Conservation (phyloP, 163 green algal genomes). For the Chlorella variabilis region DNA sequence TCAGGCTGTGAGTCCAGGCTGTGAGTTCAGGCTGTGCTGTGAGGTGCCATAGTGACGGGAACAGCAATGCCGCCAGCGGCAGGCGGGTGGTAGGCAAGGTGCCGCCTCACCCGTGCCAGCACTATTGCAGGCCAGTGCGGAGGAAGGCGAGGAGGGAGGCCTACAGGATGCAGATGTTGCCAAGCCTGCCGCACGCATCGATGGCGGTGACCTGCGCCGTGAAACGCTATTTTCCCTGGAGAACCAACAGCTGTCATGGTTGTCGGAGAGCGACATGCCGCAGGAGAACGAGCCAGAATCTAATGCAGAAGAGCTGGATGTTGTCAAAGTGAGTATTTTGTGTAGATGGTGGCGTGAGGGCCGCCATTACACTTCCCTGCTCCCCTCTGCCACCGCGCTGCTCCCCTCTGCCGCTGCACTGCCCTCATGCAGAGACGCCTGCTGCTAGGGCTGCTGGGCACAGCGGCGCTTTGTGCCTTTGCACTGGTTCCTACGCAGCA, state of each 20-base stretch:
- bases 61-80: neutral
- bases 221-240: constrained; percentile 48
- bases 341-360: neutral
- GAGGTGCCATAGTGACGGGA: neutral
- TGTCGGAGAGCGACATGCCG: constrained; percentile 64
- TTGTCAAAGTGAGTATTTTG: constrained; percentile 19
- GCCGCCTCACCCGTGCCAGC: neutral
- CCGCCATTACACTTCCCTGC: neutral
- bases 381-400: neutral
- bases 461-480: constrained; percentile 60
- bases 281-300: neutral
- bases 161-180: neutral
- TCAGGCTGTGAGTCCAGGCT: too few relatives aligned
- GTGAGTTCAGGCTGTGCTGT: constrained; percentile 15
- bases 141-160: neutral
- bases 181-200: constrained; percentile 38
- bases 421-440: constrained; percentile 57
- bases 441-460: constrained; percentile 59
- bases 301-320: constrained; percentile 45
- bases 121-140: constrained; percentile 12
- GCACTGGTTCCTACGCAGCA: constrained; percentile 77
- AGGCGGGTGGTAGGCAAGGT: too few relatives aligned
- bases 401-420: neutral
- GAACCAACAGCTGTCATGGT: constrained; percentile 58
- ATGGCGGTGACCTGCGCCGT: constrained; percentile 51